Conservation (phyloP, 108 stramenopile genomes). For the Cyclotella sp. region DNA sequence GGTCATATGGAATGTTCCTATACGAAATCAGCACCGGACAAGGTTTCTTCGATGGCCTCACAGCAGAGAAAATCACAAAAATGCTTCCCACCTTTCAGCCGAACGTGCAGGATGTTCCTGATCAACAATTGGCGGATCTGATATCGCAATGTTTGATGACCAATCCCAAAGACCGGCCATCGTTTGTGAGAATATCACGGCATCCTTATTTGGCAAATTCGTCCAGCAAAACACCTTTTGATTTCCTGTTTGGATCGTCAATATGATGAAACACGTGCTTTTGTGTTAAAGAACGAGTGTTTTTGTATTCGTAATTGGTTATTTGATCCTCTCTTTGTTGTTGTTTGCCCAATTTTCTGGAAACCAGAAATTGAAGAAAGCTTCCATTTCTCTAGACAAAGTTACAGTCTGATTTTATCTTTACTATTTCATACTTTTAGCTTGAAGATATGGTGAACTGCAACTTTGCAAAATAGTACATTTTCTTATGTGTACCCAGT, state of each 20-base stretch:
- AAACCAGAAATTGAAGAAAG: too few relatives aligned
- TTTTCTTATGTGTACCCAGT: too few relatives aligned
- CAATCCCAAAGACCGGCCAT: constrained; percentile 70
- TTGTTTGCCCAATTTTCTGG: too few relatives aligned
- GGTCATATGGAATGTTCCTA: constrained; percentile 87
- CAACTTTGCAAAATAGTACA: too few relatives aligned
- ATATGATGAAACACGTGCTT: background rate
- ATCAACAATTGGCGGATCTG: constrained; percentile 67
- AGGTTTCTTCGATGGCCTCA: constrained; percentile 78
- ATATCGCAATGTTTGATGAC: constrained; percentile 65
- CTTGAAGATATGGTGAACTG: too few relatives aligned
- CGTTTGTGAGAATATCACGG: constrained; percentile 66
- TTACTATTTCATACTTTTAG: too few relatives aligned
- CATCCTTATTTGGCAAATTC: constrained; percentile 78
- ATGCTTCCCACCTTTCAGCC: constrained; percentile 57
- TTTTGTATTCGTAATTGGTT: too few relatives aligned
- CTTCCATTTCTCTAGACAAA: too few relatives aligned
- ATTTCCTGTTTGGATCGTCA: constrained; percentile 35
- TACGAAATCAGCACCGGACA: constrained; percentile 79
- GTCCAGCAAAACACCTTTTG: constrained; percentile 41
- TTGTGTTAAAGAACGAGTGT: too few relatives aligned
- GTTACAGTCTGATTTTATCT: too few relatives aligned
- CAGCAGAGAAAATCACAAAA: constrained; percentile 77
- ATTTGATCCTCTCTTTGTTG: too few relatives aligned
- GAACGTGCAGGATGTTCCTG: constrained; percentile 52